A percentile compares a stretch with the other conserved stretches of the same genome.
Conservation (phyloP, 352 stramenopile species). For the Blastocystis sp. region DNA sequence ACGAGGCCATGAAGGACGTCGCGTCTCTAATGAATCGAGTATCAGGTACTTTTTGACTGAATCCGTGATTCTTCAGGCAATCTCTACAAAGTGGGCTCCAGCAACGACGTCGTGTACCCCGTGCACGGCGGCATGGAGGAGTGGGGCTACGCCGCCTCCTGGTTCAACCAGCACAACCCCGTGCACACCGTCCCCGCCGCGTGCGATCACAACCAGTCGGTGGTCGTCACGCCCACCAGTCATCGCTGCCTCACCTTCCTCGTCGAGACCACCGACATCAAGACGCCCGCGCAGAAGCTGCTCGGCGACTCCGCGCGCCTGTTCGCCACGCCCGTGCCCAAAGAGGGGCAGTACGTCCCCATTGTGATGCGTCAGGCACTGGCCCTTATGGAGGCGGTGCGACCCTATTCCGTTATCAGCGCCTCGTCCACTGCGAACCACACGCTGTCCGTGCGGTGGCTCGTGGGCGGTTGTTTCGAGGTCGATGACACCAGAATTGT, state of each 20-base stretch:
- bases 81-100: conserved; percentile 46
- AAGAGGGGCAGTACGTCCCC: neutral
- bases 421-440: neutral
- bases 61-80: neutral
- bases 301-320: neutral
- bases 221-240: neutral
- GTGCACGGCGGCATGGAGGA: conserved; percentile 72
- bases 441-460: neutral
- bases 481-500: conserved; percentile 11
- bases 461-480: conserved; percentile 47
- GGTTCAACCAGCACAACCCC: conserved; percentile 26
- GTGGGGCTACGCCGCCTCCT: conserved; percentile 60
- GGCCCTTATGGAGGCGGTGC: neutral
- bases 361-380: conserved; percentile 26
- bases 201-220: neutral
- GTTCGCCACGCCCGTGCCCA: neutral
- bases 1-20: conserved; percentile 38
- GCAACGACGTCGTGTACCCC: conserved; percentile 59
- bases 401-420: neutral
- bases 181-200: conserved; percentile 6
- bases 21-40: conserved; percentile 34
- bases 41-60: neutral
- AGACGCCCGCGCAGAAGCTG: neutral
- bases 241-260: conserved; percentile 50
- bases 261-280: conserved; percentile 8